These are phyloP conservation scores for Colletotrichum cordylinicola DNA, from an alignment of 2,329 filamentous ascomycete species.

Conservation along the genomic window DNA sequence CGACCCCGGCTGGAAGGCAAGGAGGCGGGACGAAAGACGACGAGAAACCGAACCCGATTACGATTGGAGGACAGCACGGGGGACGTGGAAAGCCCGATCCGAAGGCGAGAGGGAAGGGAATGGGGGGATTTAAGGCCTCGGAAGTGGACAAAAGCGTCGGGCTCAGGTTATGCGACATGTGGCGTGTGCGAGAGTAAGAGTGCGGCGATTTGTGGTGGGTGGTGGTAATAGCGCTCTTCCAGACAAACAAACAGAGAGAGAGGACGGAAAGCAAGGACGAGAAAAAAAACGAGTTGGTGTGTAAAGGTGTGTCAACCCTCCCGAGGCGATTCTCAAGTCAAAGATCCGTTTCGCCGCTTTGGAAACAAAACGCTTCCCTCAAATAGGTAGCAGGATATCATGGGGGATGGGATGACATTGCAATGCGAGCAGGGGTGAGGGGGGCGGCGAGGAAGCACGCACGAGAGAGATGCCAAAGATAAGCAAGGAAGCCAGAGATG, in stretches of 20 bases:
- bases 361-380: constrained; percentile 9
- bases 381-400: constrained; percentile 3
- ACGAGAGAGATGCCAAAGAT: not conserved
- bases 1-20: not conserved
- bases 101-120: not conserved
- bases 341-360: constrained; percentile 11
- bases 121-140: not conserved
- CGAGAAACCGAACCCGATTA: constrained; percentile 16
- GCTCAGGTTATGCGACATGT: not conserved
- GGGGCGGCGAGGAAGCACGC: not conserved
- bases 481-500: not conserved
- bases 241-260: not conserved
- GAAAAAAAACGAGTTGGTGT: not conserved
- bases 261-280: not conserved
- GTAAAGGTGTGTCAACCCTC: not conserved
- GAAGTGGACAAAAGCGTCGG: not conserved
- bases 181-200: constrained; percentile 2
- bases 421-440: not conserved
- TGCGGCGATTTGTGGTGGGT: not conserved
- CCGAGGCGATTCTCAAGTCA: not conserved
- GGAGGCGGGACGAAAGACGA: not conserved
- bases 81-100: not conserved
- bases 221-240: not conserved
- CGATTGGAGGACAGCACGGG: not conserved
- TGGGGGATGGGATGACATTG: constrained; percentile 10